Evolutionary conservation across 1,284 basidiomycete species (phyloP).

Genomic region (Takashimella koratensis): DNA sequence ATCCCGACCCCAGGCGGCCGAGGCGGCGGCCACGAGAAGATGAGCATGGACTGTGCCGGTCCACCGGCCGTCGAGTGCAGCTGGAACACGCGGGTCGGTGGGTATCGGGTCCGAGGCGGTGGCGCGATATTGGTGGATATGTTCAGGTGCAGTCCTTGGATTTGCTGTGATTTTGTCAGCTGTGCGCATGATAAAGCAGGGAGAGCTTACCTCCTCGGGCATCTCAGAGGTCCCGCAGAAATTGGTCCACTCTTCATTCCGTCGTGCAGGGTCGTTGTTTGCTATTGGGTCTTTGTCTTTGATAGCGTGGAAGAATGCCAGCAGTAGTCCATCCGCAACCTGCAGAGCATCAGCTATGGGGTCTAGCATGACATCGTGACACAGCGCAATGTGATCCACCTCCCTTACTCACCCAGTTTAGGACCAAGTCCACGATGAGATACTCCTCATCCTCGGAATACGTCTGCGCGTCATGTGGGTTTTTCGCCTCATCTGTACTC

Average conservation of each 20-base stretch:
- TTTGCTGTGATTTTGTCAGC: slow-evolving; percentile 19
- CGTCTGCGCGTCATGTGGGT: slow-evolving; percentile 58
- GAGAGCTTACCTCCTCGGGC: slow-evolving; percentile 46
- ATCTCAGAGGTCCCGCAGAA: slow-evolving; percentile 77
- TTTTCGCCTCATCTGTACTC: slow-evolving; percentile 41
- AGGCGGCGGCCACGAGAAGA: slow-evolving; percentile 80
- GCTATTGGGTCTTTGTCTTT: slow-evolving; percentile 55
- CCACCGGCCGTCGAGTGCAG: slow-evolving; percentile 32
- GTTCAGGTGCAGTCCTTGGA: slow-evolving; percentile 31
- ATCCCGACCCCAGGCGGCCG: slow-evolving; percentile 18
- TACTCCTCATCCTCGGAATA: slow-evolving; percentile 73
- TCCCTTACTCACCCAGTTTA: slow-evolving; percentile 66
- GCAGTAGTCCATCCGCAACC: slow-evolving; percentile 77
- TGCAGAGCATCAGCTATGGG: slow-evolving; percentile 6
- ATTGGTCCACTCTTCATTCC: slow-evolving; percentile 83
- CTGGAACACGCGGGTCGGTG: slow-evolving; percentile 47
- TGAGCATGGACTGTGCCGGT: slow-evolving; percentile 47
- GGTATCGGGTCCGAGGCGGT: slow-evolving; percentile 26
- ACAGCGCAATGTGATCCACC: too few species aligned
- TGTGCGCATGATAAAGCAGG: slow-evolving; percentile 47
- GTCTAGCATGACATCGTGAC: not conserved
- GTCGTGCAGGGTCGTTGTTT: slow-evolving; percentile 70
- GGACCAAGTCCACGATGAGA: slow-evolving; percentile 84
- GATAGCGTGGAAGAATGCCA: slow-evolving; percentile 93
- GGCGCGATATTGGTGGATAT: slow-evolving; percentile 24